Percentiles rank a stretch among this genome's conserved stretches.
These are phyloP conservation scores for Ophiostoma quercus DNA, from an alignment of 2,329 filamentous ascomycete genomes.

Conservation along the genomic window DNA sequence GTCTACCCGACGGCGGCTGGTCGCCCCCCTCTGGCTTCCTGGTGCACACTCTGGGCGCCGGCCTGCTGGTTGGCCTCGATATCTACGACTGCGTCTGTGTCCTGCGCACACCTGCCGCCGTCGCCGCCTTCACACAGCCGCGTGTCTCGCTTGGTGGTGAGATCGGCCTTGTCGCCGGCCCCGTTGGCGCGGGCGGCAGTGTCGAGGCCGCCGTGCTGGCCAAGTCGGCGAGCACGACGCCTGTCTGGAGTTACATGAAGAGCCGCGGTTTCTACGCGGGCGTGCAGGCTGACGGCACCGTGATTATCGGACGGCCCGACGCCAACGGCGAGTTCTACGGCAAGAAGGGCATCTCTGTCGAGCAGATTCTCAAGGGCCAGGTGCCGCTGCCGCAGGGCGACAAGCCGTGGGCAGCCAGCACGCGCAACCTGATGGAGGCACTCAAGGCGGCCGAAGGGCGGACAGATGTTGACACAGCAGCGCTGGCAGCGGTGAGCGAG, in stretches of 20 bases:
- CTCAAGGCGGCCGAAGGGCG: conserved; percentile 32
- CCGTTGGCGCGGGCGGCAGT: conserved; percentile 64
- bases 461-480: conserved; percentile 7
- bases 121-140: conserved; percentile 62
- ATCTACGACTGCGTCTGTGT: conserved; percentile 73
- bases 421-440: conserved; percentile 28
- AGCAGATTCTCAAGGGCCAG: conserved; percentile 46
- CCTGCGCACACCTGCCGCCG: conserved; percentile 61
- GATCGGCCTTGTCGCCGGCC: conserved; percentile 66
- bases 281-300: conserved; percentile 78
- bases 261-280: conserved; percentile 84
- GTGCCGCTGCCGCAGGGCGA: conserved; percentile 29
- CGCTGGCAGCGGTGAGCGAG: not conserved
- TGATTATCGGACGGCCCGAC: conserved; percentile 76
- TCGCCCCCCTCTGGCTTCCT: conserved; percentile 68
- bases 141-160: conserved; percentile 74
- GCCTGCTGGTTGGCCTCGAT: conserved; percentile 65
- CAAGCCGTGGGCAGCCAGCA: conserved; percentile 21
- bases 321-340: conserved; percentile 86
- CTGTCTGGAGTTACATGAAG: conserved; percentile 70
- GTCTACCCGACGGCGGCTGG: conserved; percentile 57
- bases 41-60: conserved; percentile 63
- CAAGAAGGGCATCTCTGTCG: conserved; percentile 42
- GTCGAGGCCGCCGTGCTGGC: conserved; percentile 59
- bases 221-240: conserved; percentile 33